Conservation (phyloP, 129 eudicot species). For the Ambrosia artemisiifolia region DNA sequence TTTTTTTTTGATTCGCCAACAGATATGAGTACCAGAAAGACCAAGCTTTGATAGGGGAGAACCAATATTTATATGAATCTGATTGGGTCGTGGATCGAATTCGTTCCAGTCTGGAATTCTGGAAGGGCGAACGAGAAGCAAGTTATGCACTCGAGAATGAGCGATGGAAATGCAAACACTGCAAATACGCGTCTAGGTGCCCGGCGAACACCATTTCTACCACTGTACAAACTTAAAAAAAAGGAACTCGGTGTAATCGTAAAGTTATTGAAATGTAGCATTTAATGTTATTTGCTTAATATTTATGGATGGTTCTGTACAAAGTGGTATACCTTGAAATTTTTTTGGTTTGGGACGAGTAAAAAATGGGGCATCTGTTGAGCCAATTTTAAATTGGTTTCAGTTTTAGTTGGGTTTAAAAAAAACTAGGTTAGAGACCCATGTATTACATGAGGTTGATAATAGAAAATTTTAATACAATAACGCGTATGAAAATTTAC, state of each 20-base stretch:
- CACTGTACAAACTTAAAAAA: background rate
- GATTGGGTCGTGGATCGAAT: conserved; percentile 53
- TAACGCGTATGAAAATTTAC: too few relatives aligned
- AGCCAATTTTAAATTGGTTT: too few relatives aligned
- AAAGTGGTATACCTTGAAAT: too few relatives aligned
- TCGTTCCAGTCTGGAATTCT: conserved; percentile 60
- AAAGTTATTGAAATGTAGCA: background rate
- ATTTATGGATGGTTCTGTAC: too few relatives aligned
- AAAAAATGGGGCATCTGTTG: too few relatives aligned
- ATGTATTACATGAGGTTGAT: too few relatives aligned
- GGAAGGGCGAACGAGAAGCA: conserved; percentile 77
- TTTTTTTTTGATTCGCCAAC: background rate
- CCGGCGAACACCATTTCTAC: conserved; percentile 28
- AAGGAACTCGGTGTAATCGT: background rate
- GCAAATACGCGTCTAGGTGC: conserved; percentile 50
- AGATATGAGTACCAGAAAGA: conserved; percentile 81
- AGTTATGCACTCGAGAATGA: conserved; percentile 52
- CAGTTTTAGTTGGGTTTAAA: too few relatives aligned
- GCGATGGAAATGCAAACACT: conserved; percentile 71
- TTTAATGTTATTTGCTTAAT: background rate
- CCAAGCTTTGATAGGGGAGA: conserved; percentile 64
- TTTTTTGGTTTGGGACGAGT: too few relatives aligned
- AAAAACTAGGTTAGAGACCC: too few relatives aligned
- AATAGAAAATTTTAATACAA: too few relatives aligned
- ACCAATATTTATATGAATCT: conserved; percentile 45